These are phyloP conservation scores for Coelastrella sp. DNA, from an alignment of 139 green algal genomes.

Conservation along the genomic window DNA sequence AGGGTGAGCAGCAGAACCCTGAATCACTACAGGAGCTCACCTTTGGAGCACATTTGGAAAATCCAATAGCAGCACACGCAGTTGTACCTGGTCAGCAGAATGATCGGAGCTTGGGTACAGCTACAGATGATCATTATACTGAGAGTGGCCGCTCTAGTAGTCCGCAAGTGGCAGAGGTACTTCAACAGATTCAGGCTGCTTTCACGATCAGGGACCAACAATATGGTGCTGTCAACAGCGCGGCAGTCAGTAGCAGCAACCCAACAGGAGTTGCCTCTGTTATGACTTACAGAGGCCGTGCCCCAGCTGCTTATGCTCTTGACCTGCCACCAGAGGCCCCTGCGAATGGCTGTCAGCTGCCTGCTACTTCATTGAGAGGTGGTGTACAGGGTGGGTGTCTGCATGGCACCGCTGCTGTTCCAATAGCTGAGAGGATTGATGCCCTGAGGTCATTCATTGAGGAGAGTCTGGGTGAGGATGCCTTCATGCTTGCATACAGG, in stretches of 20 bases:
- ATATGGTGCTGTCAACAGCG: too few relatives aligned
- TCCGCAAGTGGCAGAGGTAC: background rate
- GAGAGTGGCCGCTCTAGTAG: background rate
- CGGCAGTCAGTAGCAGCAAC: background rate
- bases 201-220: too few relatives aligned
- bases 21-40: background rate
- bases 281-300: background rate
- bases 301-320: background rate
- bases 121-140: too few relatives aligned
- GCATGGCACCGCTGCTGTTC: constrained; percentile 5
- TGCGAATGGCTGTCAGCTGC: background rate
- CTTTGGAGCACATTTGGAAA: constrained; percentile 25
- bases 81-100: too few relatives aligned
- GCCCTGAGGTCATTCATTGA: background rate
- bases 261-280: background rate
- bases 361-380: background rate
- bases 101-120: too few relatives aligned
- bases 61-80: too few relatives aligned
- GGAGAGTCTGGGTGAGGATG: constrained; percentile 7
- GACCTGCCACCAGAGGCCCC: background rate
- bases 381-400: background rate
- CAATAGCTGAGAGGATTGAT: background rate
- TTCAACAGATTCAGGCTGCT: background rate
- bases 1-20: background rate
- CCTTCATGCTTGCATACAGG: constrained; percentile 24